Evolutionary conservation across 148 eudicot genomes (phyloP), one percentile per base, ranked within the genome.

Genomic region (Agrostemma githago): DNA sequence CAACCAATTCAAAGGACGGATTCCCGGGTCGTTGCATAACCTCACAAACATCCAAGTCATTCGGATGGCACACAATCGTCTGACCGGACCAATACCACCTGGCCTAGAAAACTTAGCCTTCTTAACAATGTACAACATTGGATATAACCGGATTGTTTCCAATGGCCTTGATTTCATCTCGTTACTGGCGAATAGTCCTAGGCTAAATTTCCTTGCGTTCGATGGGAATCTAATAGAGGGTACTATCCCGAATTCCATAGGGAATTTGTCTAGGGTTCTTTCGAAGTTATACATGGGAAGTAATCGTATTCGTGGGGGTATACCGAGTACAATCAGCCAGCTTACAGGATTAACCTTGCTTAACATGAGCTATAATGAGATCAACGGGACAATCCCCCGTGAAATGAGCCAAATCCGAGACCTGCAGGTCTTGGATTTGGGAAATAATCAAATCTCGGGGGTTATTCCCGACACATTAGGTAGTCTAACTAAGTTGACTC

Each of bases 21-120:
- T 86, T 54, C 91, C 91, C 11, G 82, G 82, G 20, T 88, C 89
- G 0, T 76, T 88, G 78, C 86, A 82, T 65, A 88, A 86, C 61
- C 82, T 83, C 57, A 77, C 87, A 11, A 82, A 84, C 21, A 80
- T 88, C 37, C 62, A 76, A 68, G 65, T 71, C 11, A 86, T 88
- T 44, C 81, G 81, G 0, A 64, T 86, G 81, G 80, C 86, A 11
- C 62, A 73, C 58, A 88, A 88, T 65, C 79, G 48, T 53, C 80
- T 86, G 12, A 76, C 77, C 11, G 91, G 91, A 54, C 70, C 63
- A 14, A 73, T 88, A 17, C 89, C 91, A 6, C 83, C 89, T 5
- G 88, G 87, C 2, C 58, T 88, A 26, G 89, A 81, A 62, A 88
- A 88, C 63, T 83, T 86, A 12, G 83, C 82, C 1, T 40, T 65